Evolutionary conservation across 352 stramenopile species (phyloP), one percentile per base, ranked within the genome.

Genomic region (Thalassiosira hispida): DNA sequence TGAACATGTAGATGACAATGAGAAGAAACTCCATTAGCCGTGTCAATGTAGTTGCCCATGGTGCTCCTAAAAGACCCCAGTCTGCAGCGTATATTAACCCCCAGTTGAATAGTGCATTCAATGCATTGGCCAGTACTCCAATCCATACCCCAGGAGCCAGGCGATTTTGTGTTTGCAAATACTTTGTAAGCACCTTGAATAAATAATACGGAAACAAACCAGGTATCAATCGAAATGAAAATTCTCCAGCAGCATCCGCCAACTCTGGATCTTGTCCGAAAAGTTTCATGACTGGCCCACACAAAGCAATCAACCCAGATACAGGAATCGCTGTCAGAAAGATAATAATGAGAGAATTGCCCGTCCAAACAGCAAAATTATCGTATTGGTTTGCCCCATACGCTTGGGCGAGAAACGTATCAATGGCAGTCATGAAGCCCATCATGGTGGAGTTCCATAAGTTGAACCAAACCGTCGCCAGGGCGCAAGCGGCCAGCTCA

Each of bases 81-180:
- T 52, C 71, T 16, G 40, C 38, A 8, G 42, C 20, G 47, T 74
- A 85, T 52, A 87, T 87, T 27, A 87, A 22, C 20, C 27, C 22
- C 76, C 75, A 87, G 53, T 85, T 87, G 38, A 87, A 78, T 4
- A 85, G 44, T 22, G 53, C 67, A 55, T 87, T 87, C 6, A 82
- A 33, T 33, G 22, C 66, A 77, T 87, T 87, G 3, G 81, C 81
- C 9, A 84, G 18, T 11, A 85, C 8, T 25, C 81, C 81, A 56
- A 85, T 75, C 35, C 63, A 80, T 8, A 78, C 62, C 22, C 66
- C 63, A 11, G 75, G 81, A 9, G 57, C 44, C n/a, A 83, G 25
- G 31, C 57, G 76, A 29, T 85, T 76, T 40, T 87, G 81, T 22
- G 75, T 72, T 64, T 87, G 81, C n/a, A 87, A 25, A 62, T 87